phyloP scores from a whole-genome alignment of 768 basidiomycete genomes.

The Boletus tomentosulus region DNA sequence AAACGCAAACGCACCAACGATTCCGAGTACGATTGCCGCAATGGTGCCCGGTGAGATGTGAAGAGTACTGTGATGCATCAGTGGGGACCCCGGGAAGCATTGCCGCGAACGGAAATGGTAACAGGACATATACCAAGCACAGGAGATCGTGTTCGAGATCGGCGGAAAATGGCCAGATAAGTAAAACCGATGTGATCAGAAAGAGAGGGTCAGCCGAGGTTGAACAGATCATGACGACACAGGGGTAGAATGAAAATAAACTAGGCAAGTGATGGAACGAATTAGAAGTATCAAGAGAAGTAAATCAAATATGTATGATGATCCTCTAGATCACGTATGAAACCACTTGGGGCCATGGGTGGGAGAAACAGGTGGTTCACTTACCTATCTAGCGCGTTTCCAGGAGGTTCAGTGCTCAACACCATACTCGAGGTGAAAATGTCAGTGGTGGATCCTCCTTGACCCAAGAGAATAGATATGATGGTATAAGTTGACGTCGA shows the following conservation, averaged over 20 bases:
- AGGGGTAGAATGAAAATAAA: slow-evolving; percentile 13
- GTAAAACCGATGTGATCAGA: slow-evolving; percentile 9
- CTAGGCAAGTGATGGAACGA: slow-evolving; percentile 1
- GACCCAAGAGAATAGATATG: slow-evolving; percentile 15
- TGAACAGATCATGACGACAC: slow-evolving; percentile 16
- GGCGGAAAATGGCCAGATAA: slow-evolving; percentile 7
- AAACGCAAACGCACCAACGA: slow-evolving; percentile 25
- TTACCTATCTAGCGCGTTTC: slow-evolving; percentile 10
- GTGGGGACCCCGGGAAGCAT: slow-evolving; percentile 3
- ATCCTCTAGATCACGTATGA: slow-evolving; percentile 9
- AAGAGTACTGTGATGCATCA: slow-evolving; percentile 3
- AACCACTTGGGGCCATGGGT: not conserved
- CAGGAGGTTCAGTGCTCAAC: slow-evolving; percentile 21
- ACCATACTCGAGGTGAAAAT: slow-evolving; percentile 18
- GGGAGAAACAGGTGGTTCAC: slow-evolving; percentile 1
- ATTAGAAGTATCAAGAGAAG: not conserved
- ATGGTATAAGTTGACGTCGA: slow-evolving; percentile 19
- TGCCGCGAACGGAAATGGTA: slow-evolving; percentile 2
- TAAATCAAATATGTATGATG: slow-evolving; percentile 5
- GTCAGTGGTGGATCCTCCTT: slow-evolving; percentile 12
- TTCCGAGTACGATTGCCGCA: slow-evolving; percentile 22
- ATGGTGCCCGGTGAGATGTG: slow-evolving; percentile 23
- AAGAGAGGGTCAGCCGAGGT: slow-evolving; percentile 16
- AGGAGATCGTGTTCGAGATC: slow-evolving; percentile 4
- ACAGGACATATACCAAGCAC: slow-evolving; percentile 1